A percentile compares a stretch with the other conserved stretches of the same genome.
These are phyloP conservation scores for Syncephalastrum racemosum DNA, from an alignment of 371 early-diverging fungal species.

Conservation along the genomic window DNA sequence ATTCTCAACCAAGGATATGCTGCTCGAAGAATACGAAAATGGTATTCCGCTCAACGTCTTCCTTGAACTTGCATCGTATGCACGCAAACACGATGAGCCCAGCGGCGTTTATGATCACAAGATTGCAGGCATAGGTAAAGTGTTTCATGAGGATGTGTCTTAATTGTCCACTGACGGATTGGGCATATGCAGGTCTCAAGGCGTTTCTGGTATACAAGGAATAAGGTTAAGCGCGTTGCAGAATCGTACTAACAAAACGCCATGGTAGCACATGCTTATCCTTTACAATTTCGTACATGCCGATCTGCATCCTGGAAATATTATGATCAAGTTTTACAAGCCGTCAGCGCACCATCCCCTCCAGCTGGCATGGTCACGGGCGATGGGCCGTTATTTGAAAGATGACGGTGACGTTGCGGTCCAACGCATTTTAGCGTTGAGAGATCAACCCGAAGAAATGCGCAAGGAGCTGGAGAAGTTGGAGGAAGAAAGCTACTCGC, in stretches of 20 bases:
- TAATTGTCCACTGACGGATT: neutral
- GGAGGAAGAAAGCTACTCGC: slow-evolving; percentile 67
- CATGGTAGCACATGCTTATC: slow-evolving; percentile 78
- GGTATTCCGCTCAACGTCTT: slow-evolving; percentile 77
- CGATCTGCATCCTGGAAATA: slow-evolving; percentile 94
- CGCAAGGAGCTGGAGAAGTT: slow-evolving; percentile 53
- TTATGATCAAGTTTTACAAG: slow-evolving; percentile 82
- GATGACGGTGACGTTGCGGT: slow-evolving; percentile 47
- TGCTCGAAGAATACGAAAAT: slow-evolving; percentile 83
- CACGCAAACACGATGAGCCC: slow-evolving; percentile 26
- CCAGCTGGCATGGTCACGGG: slow-evolving; percentile 47
- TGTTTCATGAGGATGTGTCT: neutral
- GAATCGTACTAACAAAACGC: no score
- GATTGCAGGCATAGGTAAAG: slow-evolving; percentile 70
- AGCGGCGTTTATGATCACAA: slow-evolving; percentile 65
- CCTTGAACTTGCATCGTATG: slow-evolving; percentile 47
- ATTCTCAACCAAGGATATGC: slow-evolving; percentile 66
- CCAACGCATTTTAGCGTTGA: slow-evolving; percentile 27
- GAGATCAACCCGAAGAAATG: slow-evolving; percentile 43
- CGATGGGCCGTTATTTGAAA: slow-evolving; percentile 29
- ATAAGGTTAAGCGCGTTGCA: no score
- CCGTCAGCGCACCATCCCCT: slow-evolving; percentile 63
- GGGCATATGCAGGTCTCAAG: slow-evolving; percentile 34
- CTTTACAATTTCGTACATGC: slow-evolving; percentile 93
- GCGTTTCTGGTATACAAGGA: slow-evolving; percentile 45